A percentile compares a stretch with the other conserved stretches of the same genome.
Conservation (phyloP, 495 filamentous ascomycete genomes). For the Daldinia grandis region DNA sequence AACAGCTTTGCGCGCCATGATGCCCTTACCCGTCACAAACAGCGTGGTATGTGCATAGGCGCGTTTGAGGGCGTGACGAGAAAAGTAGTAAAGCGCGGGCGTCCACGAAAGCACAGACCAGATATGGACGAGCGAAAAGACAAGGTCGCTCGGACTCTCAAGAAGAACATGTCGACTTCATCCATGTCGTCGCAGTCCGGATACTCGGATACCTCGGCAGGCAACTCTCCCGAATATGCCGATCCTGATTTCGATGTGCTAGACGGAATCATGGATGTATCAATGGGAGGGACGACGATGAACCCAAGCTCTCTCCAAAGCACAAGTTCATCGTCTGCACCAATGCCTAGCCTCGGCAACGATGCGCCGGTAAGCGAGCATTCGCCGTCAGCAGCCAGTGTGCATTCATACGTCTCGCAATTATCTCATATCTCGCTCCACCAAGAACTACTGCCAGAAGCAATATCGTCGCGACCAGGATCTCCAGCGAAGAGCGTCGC, state of each 20-base stretch:
- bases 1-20: slow-evolving; percentile 93
- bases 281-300: slow-evolving; percentile 50
- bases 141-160: slow-evolving; percentile 65
- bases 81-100: slow-evolving; percentile 60
- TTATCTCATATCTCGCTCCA: slow-evolving; percentile 47
- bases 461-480: slow-evolving; percentile 47
- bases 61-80: slow-evolving; percentile 85
- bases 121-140: slow-evolving; percentile 70
- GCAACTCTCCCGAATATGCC: slow-evolving; percentile 53
- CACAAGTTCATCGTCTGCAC: slow-evolving; percentile 48
- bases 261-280: slow-evolving; percentile 58
- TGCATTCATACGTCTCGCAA: slow-evolving; percentile 51
- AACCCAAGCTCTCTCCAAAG: slow-evolving; percentile 51
- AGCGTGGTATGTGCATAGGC: slow-evolving; percentile 93
- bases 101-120: slow-evolving; percentile 57
- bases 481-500: slow-evolving; percentile 58
- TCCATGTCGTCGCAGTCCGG: slow-evolving; percentile 57
- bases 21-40: slow-evolving; percentile 90
- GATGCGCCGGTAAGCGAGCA: slow-evolving; percentile 40
- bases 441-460: slow-evolving; percentile 34
- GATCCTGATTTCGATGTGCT: slow-evolving; percentile 55
- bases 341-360: slow-evolving; percentile 48
- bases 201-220: slow-evolving; percentile 58
- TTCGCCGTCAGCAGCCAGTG: slow-evolving; percentile 51
- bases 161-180: slow-evolving; percentile 61